Base-by-base conservation (phyloP, 768 basidiomycete genomes). In the Trichaptum fuscoviolaceum region DNA sequence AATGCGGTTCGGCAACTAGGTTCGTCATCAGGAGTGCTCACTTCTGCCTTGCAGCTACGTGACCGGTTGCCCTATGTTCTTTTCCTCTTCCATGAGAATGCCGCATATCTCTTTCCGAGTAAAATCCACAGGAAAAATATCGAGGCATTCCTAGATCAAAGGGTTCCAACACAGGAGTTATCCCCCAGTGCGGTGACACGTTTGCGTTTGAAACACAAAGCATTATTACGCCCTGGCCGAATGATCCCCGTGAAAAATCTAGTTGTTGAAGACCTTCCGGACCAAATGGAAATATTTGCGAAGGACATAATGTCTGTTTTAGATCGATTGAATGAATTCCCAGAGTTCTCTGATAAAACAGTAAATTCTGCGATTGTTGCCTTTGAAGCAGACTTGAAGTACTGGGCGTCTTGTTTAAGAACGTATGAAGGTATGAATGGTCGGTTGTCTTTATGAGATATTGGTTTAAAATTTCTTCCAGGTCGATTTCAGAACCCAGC, bases 1-100 rank as follows among this genome's bases (percentile, higher is more conserved):
- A 90, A 91, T 70, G 89, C 90, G 12, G 84, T 89, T 24, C 85
- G 90, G 36, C 90, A 90, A 71, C 80, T 92, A 0, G 91, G 91
- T 26, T 89, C 87, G 65, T 91, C 89, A 6, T 88, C 90, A 24
- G 89, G 88, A 7, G 89, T 92, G 64, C 80, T 91, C 7, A 89
- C 90, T 17, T 90, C 89, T 15, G 84, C 88, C 0, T 90, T 85
- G 73, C 84, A 87, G 70, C 83, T 92, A 35, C 87, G 91, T 1
- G 85, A 87, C 67, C 84, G 89, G 7, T 80, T 92, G 23, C 84
- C 87, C 2, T 87, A 88, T 69, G 80, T 92, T 7, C 80, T 89
- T 8, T 87, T 84, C 72, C 82, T 92, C 17, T 91, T 90, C 75
- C 86, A 84, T 57, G 86, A 89, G 75, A 92, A 91, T 70, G 89